Conservation (phyloP, 768 basidiomycete species). For the Boletus rubescentipes region DNA sequence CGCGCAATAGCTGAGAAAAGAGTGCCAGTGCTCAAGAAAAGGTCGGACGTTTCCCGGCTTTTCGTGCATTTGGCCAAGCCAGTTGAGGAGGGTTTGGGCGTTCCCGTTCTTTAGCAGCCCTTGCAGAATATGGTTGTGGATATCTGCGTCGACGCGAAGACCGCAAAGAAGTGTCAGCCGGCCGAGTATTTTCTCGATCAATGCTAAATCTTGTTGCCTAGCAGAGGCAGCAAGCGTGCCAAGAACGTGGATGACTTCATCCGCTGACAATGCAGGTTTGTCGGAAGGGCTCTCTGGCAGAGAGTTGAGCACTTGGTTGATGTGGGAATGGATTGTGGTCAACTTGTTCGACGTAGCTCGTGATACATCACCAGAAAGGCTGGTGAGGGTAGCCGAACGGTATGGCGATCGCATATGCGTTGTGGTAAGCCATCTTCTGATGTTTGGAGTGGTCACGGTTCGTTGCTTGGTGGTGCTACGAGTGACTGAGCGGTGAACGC, state of each 20-base stretch:
- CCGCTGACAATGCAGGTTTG: constrained; percentile 10
- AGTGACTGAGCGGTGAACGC: constrained; percentile 23
- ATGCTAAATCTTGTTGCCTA: constrained; percentile 50
- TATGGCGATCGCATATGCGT: constrained; percentile 10
- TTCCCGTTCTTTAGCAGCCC: constrained; percentile 48
- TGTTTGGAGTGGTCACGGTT: constrained; percentile 7
- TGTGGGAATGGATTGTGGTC: constrained; percentile 20
- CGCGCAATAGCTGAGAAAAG: constrained; percentile 45
- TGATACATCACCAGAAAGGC: constrained; percentile 6
- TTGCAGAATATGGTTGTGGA: constrained; percentile 50
- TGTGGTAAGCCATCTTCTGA: constrained; percentile 23
- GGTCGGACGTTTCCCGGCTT: constrained; percentile 48
- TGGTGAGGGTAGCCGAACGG: background rate
- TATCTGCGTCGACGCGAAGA: constrained; percentile 42
- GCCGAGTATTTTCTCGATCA: constrained; percentile 51
- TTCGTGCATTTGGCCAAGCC: constrained; percentile 54
- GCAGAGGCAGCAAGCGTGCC: constrained; percentile 51
- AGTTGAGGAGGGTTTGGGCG: constrained; percentile 42
- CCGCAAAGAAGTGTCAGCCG: constrained; percentile 51
- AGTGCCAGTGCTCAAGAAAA: constrained; percentile 53
- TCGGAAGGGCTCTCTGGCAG: constrained; percentile 12
- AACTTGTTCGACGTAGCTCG: constrained; percentile 20
- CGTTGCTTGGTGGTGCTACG: constrained; percentile 11
- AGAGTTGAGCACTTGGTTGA: constrained; percentile 24
- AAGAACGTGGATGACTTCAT: constrained; percentile 41